Base-by-base conservation (phyloP, 169 alveolate species). In the Plasmodium fragile region DNA sequence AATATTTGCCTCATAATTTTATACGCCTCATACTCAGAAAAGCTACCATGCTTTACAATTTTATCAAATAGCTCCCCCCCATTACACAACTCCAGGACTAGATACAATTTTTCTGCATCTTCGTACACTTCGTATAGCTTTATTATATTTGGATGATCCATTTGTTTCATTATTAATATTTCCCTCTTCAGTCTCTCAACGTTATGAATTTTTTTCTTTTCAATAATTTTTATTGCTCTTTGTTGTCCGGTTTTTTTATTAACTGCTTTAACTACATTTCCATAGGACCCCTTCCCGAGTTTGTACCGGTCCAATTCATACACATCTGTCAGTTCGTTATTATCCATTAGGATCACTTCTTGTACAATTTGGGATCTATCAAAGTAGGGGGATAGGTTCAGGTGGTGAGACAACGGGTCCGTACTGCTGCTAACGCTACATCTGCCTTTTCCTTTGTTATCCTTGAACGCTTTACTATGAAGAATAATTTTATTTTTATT, bases 11-110 rank as follows among this genome's bases (percentile, higher is more conserved):
- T 92, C 99, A 98, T 98, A 75, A 99, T 95, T 84, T 95, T 95
- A 4, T 99, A 98, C 30, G 98, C 98, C 92, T 98, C 97, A 83
- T 95, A 96, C 92, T 98, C 99, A 3, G 97, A 93, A 84, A 98
- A 97, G 49, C 95, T 93, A 34, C 98, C 99, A 81, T 93, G 96
- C 75, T 97, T 98, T 2, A 96, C 97, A 39, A 99, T 99, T 89
- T 99, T 98, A 92, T 98, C 99, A 80, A 99, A 98, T 59, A 99
- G 96, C 95, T 99, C 99, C 30, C 99, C 99, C 22, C 99, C 99
- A 2, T 93, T 77, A 81, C 99, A 97, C 75, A 97, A 95, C 95
- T 98, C 99, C 98, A 98, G 96, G 41, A 98, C 98, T 92, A 98
- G 96, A 95, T 98, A 98, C 22, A 98, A 96, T 84, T 97, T 97